These are phyloP conservation scores for Cytospora piceae DNA, from an alignment of 2,329 filamentous ascomycete genomes.

Conservation along the genomic window DNA sequence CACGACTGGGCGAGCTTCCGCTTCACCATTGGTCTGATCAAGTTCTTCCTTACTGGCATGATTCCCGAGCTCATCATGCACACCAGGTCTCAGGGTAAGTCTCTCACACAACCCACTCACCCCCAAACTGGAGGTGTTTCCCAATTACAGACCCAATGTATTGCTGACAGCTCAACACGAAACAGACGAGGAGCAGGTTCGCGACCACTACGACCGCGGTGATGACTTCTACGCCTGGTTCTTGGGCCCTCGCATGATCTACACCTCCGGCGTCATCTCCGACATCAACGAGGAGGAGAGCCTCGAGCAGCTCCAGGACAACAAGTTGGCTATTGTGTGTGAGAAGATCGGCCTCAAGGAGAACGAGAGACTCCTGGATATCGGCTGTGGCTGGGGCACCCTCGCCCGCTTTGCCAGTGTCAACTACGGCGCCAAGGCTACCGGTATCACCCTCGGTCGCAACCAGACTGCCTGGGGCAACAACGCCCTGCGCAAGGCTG, in stretches of 20 bases:
- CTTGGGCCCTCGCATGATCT: slow-evolving; percentile 97
- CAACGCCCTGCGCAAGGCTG: slow-evolving; percentile 78
- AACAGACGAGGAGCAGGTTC: slow-evolving; percentile 93
- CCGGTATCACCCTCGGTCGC: slow-evolving; percentile 89
- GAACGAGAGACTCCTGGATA: slow-evolving; percentile 85
- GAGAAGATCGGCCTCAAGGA: slow-evolving; percentile 88
- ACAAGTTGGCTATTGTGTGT: slow-evolving; percentile 93
- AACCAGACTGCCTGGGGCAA: slow-evolving; percentile 99
- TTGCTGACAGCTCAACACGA: slow-evolving; percentile 4
- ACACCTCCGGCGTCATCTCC: slow-evolving; percentile 92
- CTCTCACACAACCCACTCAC: too few species aligned
- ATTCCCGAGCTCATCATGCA: slow-evolving; percentile 92
- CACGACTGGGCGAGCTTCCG: slow-evolving; percentile 97
- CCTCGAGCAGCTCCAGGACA: slow-evolving; percentile 95
- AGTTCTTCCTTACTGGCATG: slow-evolving; percentile 85
- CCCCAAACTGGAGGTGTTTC: background rate
- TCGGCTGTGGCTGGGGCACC: slow-evolving; percentile 98
- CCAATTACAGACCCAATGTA: slow-evolving; percentile 7
- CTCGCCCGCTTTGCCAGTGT: slow-evolving; percentile 90
- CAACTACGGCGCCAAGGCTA: slow-evolving; percentile 83
- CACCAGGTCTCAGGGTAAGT: slow-evolving; percentile 79
- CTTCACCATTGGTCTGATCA: slow-evolving; percentile 84
- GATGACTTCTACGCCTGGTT: slow-evolving; percentile 99
- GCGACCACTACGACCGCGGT: slow-evolving; percentile 95
- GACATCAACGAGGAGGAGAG: slow-evolving; percentile 86